Base-by-base conservation (phyloP, 805 yeast genomes). In the Clavispora fructus region DNA sequence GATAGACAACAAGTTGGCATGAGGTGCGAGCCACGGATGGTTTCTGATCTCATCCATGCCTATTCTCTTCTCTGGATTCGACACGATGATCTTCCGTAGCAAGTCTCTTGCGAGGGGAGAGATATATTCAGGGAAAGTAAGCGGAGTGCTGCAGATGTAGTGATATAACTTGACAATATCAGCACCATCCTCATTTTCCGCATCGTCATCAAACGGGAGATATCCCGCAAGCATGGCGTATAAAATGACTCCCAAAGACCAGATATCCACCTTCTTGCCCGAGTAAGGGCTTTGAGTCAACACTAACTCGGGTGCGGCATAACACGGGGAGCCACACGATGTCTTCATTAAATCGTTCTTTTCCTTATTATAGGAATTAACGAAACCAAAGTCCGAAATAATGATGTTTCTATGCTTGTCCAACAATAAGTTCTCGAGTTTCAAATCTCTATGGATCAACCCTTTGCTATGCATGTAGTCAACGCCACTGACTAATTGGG, bases 211-310 rank as follows among this genome's bases (percentile, higher is more conserved):
- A 73, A 89, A 94, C 1, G 99, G 99, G 50, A 94, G 74, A 65
- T 94, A 94, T 1, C 99, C 99, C 0, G 98, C 92, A 41, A 94
- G 73, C 96, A 94, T 94, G 10, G 98, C 97, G 61, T 90, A 94
- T 38, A 94, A 69, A 44, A 94, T 94, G 27, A 94, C 91, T 49
- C 99, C 99, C 58, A 96, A 82, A 0, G 97, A 88, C 99, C 99
- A 94, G 38, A 91, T 85, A 67, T 94, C 99, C 29, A 89, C 97
- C 65, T 89, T 90, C 51, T 89, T 79, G 19, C 96, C 97, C 55
- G 87, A 89, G 62, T 94, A 94, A 13, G 95, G 90, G 44, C 82
- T 78, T 52, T 83, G 87, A 11, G 92, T 85, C 28, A 90, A 84
- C 3, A 94, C 99, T 47, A 94, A 70, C 63, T 94, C 99, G 0